Evolutionary conservation across 257 asterid genomes (phyloP).

Genomic region (Pogostemon cablin): DNA sequence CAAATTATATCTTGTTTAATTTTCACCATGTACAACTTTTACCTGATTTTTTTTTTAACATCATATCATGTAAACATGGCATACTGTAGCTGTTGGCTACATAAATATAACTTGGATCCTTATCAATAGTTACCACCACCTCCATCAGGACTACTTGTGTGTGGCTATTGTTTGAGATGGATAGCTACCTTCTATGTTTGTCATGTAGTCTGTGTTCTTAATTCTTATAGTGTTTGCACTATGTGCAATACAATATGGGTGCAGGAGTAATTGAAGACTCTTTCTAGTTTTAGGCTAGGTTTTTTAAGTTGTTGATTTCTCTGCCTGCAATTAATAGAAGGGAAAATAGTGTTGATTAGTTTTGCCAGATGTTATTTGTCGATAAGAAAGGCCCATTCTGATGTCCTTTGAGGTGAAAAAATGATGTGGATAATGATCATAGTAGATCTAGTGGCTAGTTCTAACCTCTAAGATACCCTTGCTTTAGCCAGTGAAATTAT

Average conservation of each 20-base stretch:
- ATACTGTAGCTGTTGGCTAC: no score
- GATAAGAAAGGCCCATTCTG: background rate
- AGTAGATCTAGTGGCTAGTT: background rate
- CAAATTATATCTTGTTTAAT: slow-evolving; percentile 3
- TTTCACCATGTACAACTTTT: background rate
- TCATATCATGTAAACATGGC: background rate
- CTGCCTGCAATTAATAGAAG: slow-evolving; percentile 9
- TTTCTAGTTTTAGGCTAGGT: background rate
- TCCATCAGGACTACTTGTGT: no score
- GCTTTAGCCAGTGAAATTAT: background rate
- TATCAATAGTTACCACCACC: background rate
- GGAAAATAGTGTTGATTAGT: slow-evolving; percentile 1
- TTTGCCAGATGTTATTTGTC: background rate
- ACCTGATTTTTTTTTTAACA: slow-evolving; percentile 8
- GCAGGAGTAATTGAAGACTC: background rate
- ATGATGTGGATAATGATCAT: background rate
- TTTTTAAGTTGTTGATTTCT: background rate
- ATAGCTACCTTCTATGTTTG: background rate
- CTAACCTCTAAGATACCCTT: background rate
- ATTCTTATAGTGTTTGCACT: background rate
- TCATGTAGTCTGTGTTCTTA: background rate
- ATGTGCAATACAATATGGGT: background rate
- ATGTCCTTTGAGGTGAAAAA: background rate
- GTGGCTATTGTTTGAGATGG: no score
- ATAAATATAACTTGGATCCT: no score